phyloP scores from a whole-genome alignment of 2,329 filamentous ascomycete genomes.

The Harringtonia lauricola region DNA sequence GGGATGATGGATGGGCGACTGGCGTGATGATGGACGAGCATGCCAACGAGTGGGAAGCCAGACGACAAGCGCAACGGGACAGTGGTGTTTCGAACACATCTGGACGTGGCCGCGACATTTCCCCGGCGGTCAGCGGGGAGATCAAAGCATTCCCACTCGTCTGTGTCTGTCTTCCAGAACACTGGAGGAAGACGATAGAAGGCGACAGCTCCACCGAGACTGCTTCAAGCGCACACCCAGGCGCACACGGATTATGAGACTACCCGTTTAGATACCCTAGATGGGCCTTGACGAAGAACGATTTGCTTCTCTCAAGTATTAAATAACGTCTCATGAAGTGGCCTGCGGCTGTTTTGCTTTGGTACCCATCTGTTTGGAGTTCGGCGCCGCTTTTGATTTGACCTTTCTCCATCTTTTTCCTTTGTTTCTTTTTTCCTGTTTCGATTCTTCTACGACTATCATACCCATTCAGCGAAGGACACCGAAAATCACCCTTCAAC shows the following conservation, averaged over 20 bases:
- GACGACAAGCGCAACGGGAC: conserved; percentile 70
- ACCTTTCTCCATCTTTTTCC: background rate
- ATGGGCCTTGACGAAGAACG: conserved; percentile 13
- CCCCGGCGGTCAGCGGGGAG: conserved; percentile 61
- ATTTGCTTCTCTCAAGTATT: conserved; percentile 12
- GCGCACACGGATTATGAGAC: conserved; percentile 15
- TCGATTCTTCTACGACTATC: background rate
- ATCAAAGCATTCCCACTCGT: conserved; percentile 98
- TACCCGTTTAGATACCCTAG: background rate
- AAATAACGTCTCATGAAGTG: conserved; percentile 21
- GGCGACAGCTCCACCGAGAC: conserved; percentile 65
- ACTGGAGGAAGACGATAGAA: conserved; percentile 95
- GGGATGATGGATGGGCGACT: conserved; percentile 98
- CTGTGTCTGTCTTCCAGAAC: conserved; percentile 87
- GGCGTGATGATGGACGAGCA: conserved; percentile 72
- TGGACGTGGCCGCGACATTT: conserved; percentile 43
- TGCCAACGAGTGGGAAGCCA: conserved; percentile 80
- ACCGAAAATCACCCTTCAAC: background rate
- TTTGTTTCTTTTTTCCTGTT: background rate
- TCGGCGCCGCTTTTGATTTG: conserved; percentile 10
- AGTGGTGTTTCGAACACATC: conserved; percentile 85
- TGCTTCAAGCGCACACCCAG: conserved; percentile 33
- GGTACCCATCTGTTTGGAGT: conserved; percentile 17
- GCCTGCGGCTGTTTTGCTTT: conserved; percentile 13
- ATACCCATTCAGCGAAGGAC: background rate